Evolutionary conservation across 139 green algal genomes (phyloP).

Genomic region (Edaphochlamys debaryana): DNA sequence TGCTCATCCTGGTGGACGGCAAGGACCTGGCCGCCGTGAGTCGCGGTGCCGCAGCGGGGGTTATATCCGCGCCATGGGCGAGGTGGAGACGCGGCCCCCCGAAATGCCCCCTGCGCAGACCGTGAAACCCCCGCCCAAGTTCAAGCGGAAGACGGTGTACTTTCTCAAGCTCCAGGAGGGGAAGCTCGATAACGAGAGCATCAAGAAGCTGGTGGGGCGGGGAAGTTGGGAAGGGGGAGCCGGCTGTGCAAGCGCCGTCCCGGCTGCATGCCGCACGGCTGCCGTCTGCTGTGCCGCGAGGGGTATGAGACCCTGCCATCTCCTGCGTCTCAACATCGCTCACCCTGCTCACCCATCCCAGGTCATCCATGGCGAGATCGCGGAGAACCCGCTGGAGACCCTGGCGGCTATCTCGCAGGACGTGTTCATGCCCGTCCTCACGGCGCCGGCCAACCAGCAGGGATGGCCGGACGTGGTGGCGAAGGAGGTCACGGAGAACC

Average conservation of each 20-base stretch:
- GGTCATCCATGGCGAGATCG: conserved; percentile 83
- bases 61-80: no score
- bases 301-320: no score
- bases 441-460: conserved; percentile 77
- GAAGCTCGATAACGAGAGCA: conserved; percentile 75
- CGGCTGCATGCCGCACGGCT: no score
- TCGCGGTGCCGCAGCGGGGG: no score
- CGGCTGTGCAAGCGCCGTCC: no score
- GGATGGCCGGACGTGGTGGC: conserved; percentile 88
- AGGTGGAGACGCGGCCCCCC: no score
- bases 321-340: no score
- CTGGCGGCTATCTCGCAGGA: conserved; percentile 78
- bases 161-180: conserved; percentile 79
- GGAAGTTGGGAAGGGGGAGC: not conserved
- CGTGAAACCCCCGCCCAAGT: conserved; percentile 74
- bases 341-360: no score
- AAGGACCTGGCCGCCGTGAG: conserved; percentile 76
- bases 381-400: conserved; percentile 80
- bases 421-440: conserved; percentile 90
- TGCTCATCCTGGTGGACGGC: conserved; percentile 76
- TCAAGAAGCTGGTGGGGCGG: conserved; percentile 68
- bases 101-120: conserved; percentile 61
- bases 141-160: conserved; percentile 87
- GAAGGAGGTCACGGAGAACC: conserved; percentile 85
- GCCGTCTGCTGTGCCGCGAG: no score